A percentile compares a stretch with the other conserved stretches of the same genome.
phyloP scores from a whole-genome alignment of 2,329 filamentous ascomycete species.

The Pyrenophora tritici-repentis region DNA sequence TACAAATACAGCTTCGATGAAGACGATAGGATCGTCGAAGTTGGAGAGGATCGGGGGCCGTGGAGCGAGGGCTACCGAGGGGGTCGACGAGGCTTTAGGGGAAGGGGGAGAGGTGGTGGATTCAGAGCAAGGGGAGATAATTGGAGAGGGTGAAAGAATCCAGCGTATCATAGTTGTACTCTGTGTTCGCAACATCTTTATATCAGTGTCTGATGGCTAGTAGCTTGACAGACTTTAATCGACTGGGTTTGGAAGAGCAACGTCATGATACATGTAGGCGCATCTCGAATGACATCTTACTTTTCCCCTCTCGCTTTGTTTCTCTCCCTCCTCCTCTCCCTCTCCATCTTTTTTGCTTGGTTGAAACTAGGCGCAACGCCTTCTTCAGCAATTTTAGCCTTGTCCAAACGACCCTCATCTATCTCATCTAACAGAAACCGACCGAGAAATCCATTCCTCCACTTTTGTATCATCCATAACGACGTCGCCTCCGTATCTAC shows the following conservation, averaged over 20 bases:
- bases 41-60: conserved; percentile 41
- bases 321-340: conserved; percentile 53
- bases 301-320: conserved; percentile 30
- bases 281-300: not conserved
- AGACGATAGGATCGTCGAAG: conserved; percentile 51
- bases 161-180: too few relatives aligned
- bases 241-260: too few relatives aligned
- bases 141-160: conserved; percentile 7
- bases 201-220: too few relatives aligned
- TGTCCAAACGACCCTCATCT: conserved; percentile 62
- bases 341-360: conserved; percentile 70
- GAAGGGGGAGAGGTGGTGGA: conserved; percentile 4
- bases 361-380: conserved; percentile 63
- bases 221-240: too few relatives aligned
- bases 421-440: conserved; percentile 80
- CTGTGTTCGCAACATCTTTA: too few relatives aligned
- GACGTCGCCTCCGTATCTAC: conserved; percentile 75
- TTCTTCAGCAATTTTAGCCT: conserved; percentile 54
- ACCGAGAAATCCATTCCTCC: conserved; percentile 77
- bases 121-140: conserved; percentile 4
- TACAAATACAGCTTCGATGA: conserved; percentile 53
- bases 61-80: conserved; percentile 32
- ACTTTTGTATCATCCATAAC: conserved; percentile 79
- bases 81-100: conserved; percentile 11
- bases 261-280: not conserved